A percentile compares a stretch with the other conserved stretches of the same genome.
These are phyloP conservation scores for Blastocystis sp. DNA, from an alignment of 352 stramenopile genomes.

Conservation along the genomic window DNA sequence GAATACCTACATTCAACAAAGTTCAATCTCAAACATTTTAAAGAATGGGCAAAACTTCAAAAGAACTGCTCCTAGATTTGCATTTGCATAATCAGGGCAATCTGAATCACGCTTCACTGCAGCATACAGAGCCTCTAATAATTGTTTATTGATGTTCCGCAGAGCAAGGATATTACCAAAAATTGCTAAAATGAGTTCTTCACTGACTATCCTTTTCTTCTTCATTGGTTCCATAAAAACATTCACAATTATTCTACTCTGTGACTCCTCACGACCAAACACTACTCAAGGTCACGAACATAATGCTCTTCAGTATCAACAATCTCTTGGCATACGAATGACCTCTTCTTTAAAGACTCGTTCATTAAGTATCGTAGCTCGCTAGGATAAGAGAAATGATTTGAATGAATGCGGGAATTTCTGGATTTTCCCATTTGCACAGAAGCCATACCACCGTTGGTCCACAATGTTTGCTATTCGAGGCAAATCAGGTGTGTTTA, in stretches of 20 bases:
- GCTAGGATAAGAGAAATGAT: not conserved
- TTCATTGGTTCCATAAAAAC: conserved; percentile 53
- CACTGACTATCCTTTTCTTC: conserved; percentile 49
- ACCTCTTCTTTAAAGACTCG: conserved; percentile 17
- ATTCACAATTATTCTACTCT: conserved; percentile 22
- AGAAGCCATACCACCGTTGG: too few species aligned
- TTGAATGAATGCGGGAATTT: not conserved
- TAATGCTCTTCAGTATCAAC: conserved; percentile 50
- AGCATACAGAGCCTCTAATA: conserved; percentile 8
- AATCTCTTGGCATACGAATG: conserved; percentile 30
- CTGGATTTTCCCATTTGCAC: too few species aligned
- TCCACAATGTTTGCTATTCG: not conserved
- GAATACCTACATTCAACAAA: not conserved
- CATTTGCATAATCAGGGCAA: conserved; percentile 38
- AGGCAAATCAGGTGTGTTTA: not conserved
- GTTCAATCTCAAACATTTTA: not conserved
- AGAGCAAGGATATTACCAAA: conserved; percentile 49
- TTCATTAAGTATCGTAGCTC: not conserved
- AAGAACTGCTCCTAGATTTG: conserved; percentile 27
- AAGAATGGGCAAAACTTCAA: conserved; percentile 52
- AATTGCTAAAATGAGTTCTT: conserved; percentile 43
- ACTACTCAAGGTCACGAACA: conserved; percentile 25
- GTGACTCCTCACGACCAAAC: not conserved
- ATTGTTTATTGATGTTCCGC: conserved; percentile 50
- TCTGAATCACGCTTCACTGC: conserved; percentile 17